These are phyloP conservation scores for Hydnomerulius pinastri DNA, from an alignment of 768 basidiomycete species.

Conservation along the genomic window DNA sequence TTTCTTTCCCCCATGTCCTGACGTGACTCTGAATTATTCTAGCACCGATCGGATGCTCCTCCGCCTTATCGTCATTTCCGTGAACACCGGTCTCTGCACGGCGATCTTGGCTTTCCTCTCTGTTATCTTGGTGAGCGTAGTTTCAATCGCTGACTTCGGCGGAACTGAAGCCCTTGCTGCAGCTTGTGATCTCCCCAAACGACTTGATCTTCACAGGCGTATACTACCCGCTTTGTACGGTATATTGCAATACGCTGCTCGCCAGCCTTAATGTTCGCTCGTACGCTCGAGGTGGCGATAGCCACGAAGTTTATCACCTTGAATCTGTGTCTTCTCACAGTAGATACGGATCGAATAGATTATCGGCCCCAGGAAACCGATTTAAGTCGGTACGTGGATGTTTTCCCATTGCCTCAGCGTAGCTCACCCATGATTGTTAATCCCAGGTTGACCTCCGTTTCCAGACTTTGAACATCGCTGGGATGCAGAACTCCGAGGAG, in stretches of 20 bases:
- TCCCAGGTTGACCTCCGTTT: neutral
- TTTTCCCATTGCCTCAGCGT: too few species aligned
- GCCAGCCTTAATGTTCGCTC: constrained; percentile 32
- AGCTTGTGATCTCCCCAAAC: constrained; percentile 26
- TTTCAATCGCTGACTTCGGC: neutral
- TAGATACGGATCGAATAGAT: neutral
- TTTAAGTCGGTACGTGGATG: neutral
- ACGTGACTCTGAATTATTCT: neutral
- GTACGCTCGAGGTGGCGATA: constrained; percentile 8
- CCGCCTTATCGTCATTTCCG: constrained; percentile 26
- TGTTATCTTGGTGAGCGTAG: constrained; percentile 17
- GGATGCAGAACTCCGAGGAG: neutral
- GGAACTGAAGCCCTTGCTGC: neutral
- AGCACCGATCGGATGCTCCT: constrained; percentile 28
- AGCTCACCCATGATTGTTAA: neutral
- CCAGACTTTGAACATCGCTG: neutral
- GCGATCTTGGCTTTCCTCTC: constrained; percentile 23
- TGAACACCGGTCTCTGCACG: constrained; percentile 26
- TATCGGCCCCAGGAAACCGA: too few species aligned
- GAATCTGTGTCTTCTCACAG: constrained; percentile 1
- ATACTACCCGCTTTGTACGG: constrained; percentile 32
- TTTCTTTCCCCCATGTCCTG: neutral
- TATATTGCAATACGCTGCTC: constrained; percentile 37
- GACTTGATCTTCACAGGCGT: constrained; percentile 24
- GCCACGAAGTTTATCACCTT: neutral